Evolutionary conservation across 352 stramenopile species (phyloP), one percentile per base, ranked within the genome.

Genomic region (Phytopythium helicoides): DNA sequence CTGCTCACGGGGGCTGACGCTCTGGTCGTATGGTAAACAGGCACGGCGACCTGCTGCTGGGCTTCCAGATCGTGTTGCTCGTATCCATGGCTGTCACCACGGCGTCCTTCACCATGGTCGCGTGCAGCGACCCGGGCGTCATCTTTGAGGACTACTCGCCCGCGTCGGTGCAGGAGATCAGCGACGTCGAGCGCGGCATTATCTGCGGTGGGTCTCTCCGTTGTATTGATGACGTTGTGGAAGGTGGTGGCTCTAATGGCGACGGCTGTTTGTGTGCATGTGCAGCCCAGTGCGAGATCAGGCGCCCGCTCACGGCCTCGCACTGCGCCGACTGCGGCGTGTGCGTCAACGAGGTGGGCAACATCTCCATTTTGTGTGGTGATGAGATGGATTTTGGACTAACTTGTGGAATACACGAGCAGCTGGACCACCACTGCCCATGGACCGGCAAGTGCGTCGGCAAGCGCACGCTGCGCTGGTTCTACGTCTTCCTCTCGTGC

Each of bases 391-490:
- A 49, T 9, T 22, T n/a, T 21, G 16, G n/a, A 21, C n/a, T 39
- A 33, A 5, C 22, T 22, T 50, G 34, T 62, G 11, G 11, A 26
- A 54, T 10, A 45, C 28, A 54, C 19, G 25, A 12, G 41, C 36
- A 94, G 81, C 66, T 97, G 57, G 89, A 97, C 57, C 89, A 97
- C 64, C 89, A 97, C 57, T 97, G 89, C 56, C 89, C 89, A 21
- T 97, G 89, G 86, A 97, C 89, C 12, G 86, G 88, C 56, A 96
- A 96, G 62, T 96, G 88, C 66, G 82, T 96, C 19, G 88, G 86
- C 48, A 72, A 87, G 57, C 67, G 80, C 56, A 96, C 81, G 23
- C 66, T 95, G 26, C 68, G 71, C 36, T 86, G 64, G 69, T 96
- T 96, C 54, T 92, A 94, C 66, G 68, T 75, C 16, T 96, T 93